Conservation (phyloP, 306 rosid genomes). For the Biancaea sappan region DNA sequence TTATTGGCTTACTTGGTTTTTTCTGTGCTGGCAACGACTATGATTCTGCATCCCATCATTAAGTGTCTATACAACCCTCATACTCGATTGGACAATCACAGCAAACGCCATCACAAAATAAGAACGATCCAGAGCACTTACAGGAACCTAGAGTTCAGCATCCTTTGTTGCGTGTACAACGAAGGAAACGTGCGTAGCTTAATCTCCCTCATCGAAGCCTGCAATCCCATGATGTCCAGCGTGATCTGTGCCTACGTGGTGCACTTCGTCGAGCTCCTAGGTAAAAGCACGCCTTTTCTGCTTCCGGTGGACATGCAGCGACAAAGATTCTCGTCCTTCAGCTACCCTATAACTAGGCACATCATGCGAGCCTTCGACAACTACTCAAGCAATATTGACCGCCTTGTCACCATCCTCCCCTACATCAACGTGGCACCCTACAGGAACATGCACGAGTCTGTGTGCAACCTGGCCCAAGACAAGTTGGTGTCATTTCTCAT, state of each 20-base stretch:
- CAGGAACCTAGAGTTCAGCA: slow-evolving; percentile 29
- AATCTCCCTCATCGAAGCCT: slow-evolving; percentile 50
- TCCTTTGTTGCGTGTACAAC: slow-evolving; percentile 48
- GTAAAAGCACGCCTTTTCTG: slow-evolving; percentile 44
- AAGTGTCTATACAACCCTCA: background rate
- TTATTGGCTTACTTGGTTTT: background rate
- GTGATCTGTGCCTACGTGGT: slow-evolving; percentile 46
- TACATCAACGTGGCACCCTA: slow-evolving; percentile 55
- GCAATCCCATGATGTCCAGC: slow-evolving; percentile 36
- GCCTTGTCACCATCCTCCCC: slow-evolving; percentile 31
- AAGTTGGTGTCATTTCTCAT: slow-evolving; percentile 44
- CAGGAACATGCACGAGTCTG: slow-evolving; percentile 52
- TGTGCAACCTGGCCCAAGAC: slow-evolving; percentile 45
- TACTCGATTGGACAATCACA: background rate
- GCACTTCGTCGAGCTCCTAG: slow-evolving; percentile 52
- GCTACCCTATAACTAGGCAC: slow-evolving; percentile 36
- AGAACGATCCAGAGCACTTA: slow-evolving; percentile 32
- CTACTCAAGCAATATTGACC: slow-evolving; percentile 45
- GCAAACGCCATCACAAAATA: background rate
- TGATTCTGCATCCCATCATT: background rate
- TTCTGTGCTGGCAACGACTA: background rate
- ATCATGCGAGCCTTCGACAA: slow-evolving; percentile 62
- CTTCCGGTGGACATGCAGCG: slow-evolving; percentile 38
- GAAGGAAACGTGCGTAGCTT: slow-evolving; percentile 50
- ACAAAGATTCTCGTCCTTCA: slow-evolving; percentile 6